Base-by-base conservation (phyloP, 345 rosid genomes). In the Nephelium lappaceum region DNA sequence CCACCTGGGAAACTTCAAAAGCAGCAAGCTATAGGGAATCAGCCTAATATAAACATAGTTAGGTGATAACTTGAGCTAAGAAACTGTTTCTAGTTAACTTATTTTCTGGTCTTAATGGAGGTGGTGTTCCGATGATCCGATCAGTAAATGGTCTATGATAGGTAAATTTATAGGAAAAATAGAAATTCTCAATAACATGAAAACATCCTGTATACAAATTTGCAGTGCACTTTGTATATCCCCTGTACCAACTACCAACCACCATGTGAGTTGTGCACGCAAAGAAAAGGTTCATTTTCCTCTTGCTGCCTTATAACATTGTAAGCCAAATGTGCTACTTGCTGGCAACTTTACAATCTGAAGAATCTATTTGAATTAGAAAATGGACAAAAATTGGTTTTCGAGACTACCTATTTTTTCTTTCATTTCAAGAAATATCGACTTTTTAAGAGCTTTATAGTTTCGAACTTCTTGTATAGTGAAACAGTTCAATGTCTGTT, bases 341-440 rank as follows among this genome's bases (percentile, higher is more conserved):
- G 38, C 31, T 36, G 27, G 15, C 41, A 36, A 36, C 23, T 36
- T 66, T 10, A 6, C 45, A 6, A 65, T 65, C 3, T 65, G 69
- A 66, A 66, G 69, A 36, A 6, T 36, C 43, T 66, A 66, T 66
- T 19, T 66, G 57, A 51, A 51, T 51, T 51, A 51, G 58, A 53
- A 16, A 53, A 53, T 16, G 58, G 6, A 49, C 55, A 49, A 49
- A 53, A 53, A 0, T 45, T 45, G 49, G 11, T 45, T 45, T 45
- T 45, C 11, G 49, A 2, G 14, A 8, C 49, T 45, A 8, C 14
- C 49, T 63, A 63, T 11, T 4, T 25, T 24, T 11, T 27, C 16
- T 27, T 11, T 63, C 3, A 45, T 45, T 10, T 45, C 11, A 41
- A 45, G 3, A 45, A 45, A 45, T 8, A 45, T 45, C 2, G 49